Base-by-base conservation (phyloP, 2,329 filamentous ascomycete genomes). In the Alternaria rosae region DNA sequence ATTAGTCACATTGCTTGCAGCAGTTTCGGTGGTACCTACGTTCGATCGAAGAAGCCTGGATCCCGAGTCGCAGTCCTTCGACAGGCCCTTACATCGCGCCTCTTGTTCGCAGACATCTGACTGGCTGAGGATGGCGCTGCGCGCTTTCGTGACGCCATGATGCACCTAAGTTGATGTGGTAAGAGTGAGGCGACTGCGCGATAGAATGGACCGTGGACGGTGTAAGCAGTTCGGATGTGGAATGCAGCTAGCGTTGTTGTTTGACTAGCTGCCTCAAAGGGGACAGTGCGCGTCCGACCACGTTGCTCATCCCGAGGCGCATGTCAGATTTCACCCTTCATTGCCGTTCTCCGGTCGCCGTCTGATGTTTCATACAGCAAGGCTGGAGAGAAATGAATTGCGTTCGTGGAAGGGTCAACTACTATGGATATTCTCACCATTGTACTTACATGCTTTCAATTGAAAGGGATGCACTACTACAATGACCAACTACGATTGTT, bases 71-170 rank as follows among this genome's bases (percentile, higher is more conserved):
- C 25, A 25, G 5, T 23, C 26, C 15, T 9, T 0, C 1, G 5
- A 28, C 25, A 5, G 5, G 5, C 44, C 12, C 45, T 48, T 15
- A 13, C 6, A 6, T 48, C 25, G 6, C 25, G n/a, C 10, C 3
- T n/a, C 2, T 12, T 4, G 7, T 30, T 20, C n/a, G 23, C 6
- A 9, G 3, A 26, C 2, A 5, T 2, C 26, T 23, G 15, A 26
- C 6, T 25, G 0, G 15, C 13, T 10, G 3, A 1, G 11, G 5
- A 0, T 0, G 23, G 4, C 6, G 1, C 9, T 26, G 1, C 8
- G n/a, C 6, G 10, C 25, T 47, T 47, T 2, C 3, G 9, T 4
- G 8, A 25, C 0, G 23, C 23, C 44, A 28, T 47, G 10, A 12
- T 20, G 3, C 2, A 10, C 11, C 13, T 2, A 15, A 38, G 0